Base-by-base conservation (phyloP, 495 filamentous ascomycete species). In the Lophium mytilinum region DNA sequence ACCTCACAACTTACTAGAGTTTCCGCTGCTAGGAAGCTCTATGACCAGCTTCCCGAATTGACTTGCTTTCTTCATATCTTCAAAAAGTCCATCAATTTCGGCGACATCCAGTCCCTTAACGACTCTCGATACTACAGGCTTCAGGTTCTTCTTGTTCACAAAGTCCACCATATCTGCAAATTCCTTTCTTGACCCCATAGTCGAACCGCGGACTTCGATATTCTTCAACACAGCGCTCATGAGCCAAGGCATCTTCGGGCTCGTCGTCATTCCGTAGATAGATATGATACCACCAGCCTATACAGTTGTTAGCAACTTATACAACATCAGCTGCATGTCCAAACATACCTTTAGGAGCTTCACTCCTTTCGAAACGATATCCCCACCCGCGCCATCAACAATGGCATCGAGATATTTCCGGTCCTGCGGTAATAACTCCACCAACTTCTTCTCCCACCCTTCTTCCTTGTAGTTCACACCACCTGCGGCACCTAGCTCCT, bases 181-280 rank as follows among this genome's bases (percentile, higher is more conserved):
- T 50, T 75, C 72, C 54, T 72, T 72, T 43, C 72, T 41, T n/a
- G 71, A 73, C 17, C 72, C 72, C 72, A 75, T 75, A n/a, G 72
- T 75, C 17, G 67, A 69, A 45, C 71, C 71, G 8, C 63, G 62
- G 3, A 75, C 46, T 37, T 75, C 72, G 50, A 75, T 69, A 57
- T 75, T 75, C 58, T 69, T 69, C 37, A 75, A 58, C 11, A 73
- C 71, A 0, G 69, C 70, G 40, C 40, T 17, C 72, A 75, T 75
- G 5, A 67, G 15, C 56, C 56, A 73, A 14, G 56, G 51, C 70
- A 75, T 73, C 58, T 68, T 70, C 1, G 72, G 72, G 33, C 52
- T 52, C 21, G 64, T 50, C 0, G 71, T 75, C 72, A 75, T 75
- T 37, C 72, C 72, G 54, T 75, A 75, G 33, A 60, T 39, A 0